Evolutionary conservation across 208 protist species (phyloP).

Genomic region (Plasmodiophora brassicae): DNA sequence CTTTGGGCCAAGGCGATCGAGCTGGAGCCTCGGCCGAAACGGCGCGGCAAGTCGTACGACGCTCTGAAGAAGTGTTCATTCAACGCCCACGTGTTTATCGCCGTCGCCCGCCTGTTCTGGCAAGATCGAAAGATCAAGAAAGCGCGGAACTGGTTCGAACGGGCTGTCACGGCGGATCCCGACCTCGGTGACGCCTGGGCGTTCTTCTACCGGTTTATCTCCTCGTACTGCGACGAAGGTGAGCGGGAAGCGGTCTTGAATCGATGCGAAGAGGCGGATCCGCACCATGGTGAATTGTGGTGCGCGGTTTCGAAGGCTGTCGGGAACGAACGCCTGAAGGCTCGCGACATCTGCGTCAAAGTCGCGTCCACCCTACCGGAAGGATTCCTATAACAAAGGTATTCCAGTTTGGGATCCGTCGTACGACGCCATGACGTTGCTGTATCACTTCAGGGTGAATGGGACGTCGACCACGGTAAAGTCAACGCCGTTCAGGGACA

Average conservation of each 20-base stretch:
- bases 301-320: neutral
- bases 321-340: constrained; percentile 10
- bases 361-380: neutral
- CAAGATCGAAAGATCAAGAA: constrained; percentile 69
- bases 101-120: constrained; percentile 72
- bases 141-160: constrained; percentile 70
- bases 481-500: no score
- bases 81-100: constrained; percentile 66
- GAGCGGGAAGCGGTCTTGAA: neutral
- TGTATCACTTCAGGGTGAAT: no score
- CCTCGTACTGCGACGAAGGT: neutral
- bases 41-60: constrained; percentile 63
- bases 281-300: constrained; percentile 33
- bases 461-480: no score
- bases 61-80: constrained; percentile 73
- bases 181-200: constrained; percentile 78
- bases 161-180: constrained; percentile 59
- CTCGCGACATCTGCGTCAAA: neutral
- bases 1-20: constrained; percentile 73
- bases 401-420: no score
- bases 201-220: constrained; percentile 67
- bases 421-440: no score
- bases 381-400: neutral
- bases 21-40: constrained; percentile 59
- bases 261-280: constrained; percentile 34